Percentiles rank a stretch among this genome's conserved stretches.
Conservation (phyloP, 1,284 basidiomycete species). For the Caloboletus firmus region DNA sequence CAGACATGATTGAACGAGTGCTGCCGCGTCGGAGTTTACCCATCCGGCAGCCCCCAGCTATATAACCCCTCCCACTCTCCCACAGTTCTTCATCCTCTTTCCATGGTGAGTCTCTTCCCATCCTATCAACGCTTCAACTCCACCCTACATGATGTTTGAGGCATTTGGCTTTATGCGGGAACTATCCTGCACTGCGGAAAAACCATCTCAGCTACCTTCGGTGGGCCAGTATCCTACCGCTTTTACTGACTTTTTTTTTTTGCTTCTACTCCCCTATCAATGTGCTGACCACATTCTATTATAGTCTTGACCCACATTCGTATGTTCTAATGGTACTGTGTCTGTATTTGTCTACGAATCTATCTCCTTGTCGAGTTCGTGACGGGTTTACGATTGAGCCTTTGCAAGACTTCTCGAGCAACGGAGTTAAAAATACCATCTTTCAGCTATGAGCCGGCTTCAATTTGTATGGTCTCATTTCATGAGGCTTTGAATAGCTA, state of each 20-base stretch:
- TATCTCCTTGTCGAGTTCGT: background rate
- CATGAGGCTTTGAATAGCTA: background rate
- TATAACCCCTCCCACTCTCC: constrained; percentile 19
- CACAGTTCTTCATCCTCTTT: background rate
- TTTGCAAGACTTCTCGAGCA: background rate
- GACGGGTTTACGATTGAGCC: background rate
- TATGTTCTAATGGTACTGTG: no score
- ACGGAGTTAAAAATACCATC: background rate
- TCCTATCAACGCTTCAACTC: background rate
- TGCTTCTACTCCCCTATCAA: background rate
- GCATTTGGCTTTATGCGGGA: constrained; percentile 87
- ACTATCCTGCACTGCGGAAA: constrained; percentile 55
- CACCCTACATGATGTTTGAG: constrained; percentile 74
- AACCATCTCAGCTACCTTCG: constrained; percentile 65
- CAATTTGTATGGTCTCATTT: background rate
- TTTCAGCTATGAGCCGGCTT: background rate
- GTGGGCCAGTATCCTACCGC: constrained; percentile 42
- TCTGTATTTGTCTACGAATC: constrained; percentile 1
- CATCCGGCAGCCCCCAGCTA: constrained; percentile 15
- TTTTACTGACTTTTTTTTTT: constrained; percentile 43
- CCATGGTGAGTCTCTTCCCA: constrained; percentile 13
- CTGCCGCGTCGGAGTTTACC: constrained; percentile 30
- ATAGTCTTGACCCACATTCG: constrained; percentile 1
- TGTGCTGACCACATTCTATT: constrained; percentile 9
- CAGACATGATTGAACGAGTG: constrained; percentile 30